Base-by-base conservation (phyloP, 2,329 filamentous ascomycete species). In the Metarhizium robertsii region DNA sequence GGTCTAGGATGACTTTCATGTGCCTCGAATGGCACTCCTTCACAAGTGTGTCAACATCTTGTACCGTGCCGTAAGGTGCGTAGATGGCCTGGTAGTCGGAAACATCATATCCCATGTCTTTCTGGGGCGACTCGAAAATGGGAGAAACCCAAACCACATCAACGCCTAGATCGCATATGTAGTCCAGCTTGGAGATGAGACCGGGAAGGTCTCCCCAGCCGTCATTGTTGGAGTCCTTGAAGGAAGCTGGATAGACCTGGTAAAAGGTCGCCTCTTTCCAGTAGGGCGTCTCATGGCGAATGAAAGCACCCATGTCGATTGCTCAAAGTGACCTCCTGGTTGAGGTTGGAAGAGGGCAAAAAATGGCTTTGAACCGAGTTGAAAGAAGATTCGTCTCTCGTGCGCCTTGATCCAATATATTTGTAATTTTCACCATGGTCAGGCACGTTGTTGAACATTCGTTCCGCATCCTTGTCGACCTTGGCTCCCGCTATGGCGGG, bases 1-100 rank as follows among this genome's bases (percentile, higher is more conserved):
- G 71, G 60, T 90, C 86, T 60, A 90, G 79, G 10, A 90, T 79
- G 8, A 90, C 71, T 64, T 84, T 85, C 73, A 90, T 83, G 0
- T 75, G 79, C 2, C 82, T 72, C 4, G 71, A 60, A 57, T 88
- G 84, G 42, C 80, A 79, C 11, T 79, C 79, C 20, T 73, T 58
- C n/a, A 88, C 80, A 34, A 90, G 66, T 50, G 56, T 4, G 42
- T 88, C 82, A 47, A 88, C 80, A 65, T 90, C 85, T 53, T 73
- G 70, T 16, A 89, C 69, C 1, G 81, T 84, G 2, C 86, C 87
- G 60, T 88, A 89, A 5, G 77, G 78, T 1, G 43, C 50, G 14
- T 66, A 59, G 4, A 66, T 66, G 30, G 62, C 60, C 3, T 62
- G 56, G 57, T 87, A 88, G 64, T 88, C 77, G 0, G 77, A 76